phyloP scores from a whole-genome alignment of 2,329 filamentous ascomycete species.

The Albifimbria verrucaria region DNA sequence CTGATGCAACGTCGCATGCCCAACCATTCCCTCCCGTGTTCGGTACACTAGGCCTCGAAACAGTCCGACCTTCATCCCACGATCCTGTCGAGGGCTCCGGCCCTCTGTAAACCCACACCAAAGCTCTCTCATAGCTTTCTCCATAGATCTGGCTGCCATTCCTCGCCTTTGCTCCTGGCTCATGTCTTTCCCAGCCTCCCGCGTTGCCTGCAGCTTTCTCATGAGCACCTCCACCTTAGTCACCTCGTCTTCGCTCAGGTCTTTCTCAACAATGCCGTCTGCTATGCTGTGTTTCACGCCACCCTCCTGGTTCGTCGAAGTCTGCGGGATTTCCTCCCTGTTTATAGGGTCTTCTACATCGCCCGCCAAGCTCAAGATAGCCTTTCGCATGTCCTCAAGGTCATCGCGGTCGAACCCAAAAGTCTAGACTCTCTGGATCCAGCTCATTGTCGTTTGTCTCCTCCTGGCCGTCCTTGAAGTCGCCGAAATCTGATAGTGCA shows the following conservation, averaged over 20 bases:
- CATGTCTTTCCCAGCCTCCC: slow-evolving; percentile 57
- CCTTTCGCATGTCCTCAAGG: slow-evolving; percentile 48
- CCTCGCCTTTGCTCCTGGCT: slow-evolving; percentile 58
- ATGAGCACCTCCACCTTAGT: slow-evolving; percentile 62
- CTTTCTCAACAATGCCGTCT: slow-evolving; percentile 30
- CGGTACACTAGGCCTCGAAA: no score
- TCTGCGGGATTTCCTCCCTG: slow-evolving; percentile 10
- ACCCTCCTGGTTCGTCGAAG: slow-evolving; percentile 9
- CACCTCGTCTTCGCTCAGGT: slow-evolving; percentile 47
- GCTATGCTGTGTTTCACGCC: slow-evolving; percentile 14
- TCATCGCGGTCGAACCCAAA: slow-evolving; percentile 52
- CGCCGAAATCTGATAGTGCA: slow-evolving; percentile 24
- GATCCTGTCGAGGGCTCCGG: no score
- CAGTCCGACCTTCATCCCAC: no score
- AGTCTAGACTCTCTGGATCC: slow-evolving; percentile 45
- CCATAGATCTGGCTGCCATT: slow-evolving; percentile 59
- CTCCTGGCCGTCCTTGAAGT: slow-evolving; percentile 26
- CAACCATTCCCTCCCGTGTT: no score
- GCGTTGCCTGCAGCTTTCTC: slow-evolving; percentile 58
- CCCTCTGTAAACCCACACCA: slow-evolving; percentile 20
- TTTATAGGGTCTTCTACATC: slow-evolving; percentile 9
- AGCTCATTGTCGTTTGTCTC: slow-evolving; percentile 27
- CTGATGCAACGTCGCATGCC: no score
- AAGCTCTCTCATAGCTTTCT: slow-evolving; percentile 61
- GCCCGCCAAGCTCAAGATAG: slow-evolving; percentile 44